These are phyloP conservation scores for Trapa bicornis DNA, from an alignment of 345 rosid genomes.

Conservation along the genomic window DNA sequence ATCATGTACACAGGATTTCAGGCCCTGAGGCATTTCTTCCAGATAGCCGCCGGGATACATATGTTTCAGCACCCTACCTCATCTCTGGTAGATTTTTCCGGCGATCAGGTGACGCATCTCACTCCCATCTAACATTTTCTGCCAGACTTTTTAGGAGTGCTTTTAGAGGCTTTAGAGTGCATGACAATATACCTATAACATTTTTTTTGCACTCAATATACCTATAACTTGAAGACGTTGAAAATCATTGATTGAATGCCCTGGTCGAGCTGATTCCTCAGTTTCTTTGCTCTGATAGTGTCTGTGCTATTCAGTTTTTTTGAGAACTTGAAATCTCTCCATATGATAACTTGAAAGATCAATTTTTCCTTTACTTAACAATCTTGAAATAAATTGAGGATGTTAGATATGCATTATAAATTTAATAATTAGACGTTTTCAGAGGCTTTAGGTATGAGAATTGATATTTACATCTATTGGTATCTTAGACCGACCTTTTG, in stretches of 20 bases:
- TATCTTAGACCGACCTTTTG: no score
- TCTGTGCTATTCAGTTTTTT: no score
- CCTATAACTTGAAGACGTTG: no score
- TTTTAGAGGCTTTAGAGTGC: no score
- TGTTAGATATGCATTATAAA: not conserved
- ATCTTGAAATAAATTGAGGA: not conserved
- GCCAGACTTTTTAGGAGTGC: no score
- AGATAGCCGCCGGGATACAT: conserved; percentile 26
- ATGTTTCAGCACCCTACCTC: conserved; percentile 30
- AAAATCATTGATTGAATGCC: not conserved
- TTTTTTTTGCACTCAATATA: no score
- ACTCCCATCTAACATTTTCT: not conserved
- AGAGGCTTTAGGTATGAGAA: not conserved
- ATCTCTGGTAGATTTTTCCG: conserved; percentile 48
- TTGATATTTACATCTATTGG: not conserved
- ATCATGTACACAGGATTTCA: conserved; percentile 36
- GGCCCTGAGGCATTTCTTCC: conserved; percentile 37
- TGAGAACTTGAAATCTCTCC: no score
- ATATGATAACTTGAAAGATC: no score
- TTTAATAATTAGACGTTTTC: not conserved
- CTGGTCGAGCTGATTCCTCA: not conserved
- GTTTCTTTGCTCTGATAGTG: no score
- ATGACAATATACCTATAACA: no score
- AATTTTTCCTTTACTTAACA: no score
- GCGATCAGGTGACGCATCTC: conserved; percentile 54